These are phyloP conservation scores for Wickerhamiella australiensis DNA, from an alignment of 805 yeast species.

Conservation along the genomic window DNA sequence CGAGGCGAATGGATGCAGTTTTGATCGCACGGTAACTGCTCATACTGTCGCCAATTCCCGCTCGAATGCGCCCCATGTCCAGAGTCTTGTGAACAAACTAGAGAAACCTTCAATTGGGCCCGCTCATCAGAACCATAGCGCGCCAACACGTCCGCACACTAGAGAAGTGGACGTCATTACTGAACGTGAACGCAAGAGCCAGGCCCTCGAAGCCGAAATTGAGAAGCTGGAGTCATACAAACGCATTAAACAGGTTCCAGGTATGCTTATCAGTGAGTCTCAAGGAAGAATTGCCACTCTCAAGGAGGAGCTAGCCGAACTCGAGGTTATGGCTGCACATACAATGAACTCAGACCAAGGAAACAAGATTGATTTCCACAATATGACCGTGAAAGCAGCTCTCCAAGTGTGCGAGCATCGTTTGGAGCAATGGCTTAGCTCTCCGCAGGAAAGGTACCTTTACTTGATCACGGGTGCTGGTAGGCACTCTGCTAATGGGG, in stretches of 20 bases:
- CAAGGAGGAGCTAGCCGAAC: slow-evolving; percentile 4
- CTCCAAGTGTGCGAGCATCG: slow-evolving; percentile 9
- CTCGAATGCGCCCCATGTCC: slow-evolving; percentile 8
- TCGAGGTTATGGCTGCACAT: slow-evolving; percentile 8
- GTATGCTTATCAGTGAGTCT: not conserved
- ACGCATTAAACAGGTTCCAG: not conserved
- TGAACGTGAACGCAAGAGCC: not conserved
- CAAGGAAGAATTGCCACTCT: slow-evolving; percentile 3
- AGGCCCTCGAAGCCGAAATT: not conserved
- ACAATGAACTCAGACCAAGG: not conserved
- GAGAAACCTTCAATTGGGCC: not conserved
- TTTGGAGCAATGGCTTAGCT: slow-evolving; percentile 5
- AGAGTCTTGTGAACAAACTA: not conserved
- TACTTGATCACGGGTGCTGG: slow-evolving; percentile 18
- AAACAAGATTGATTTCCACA: slow-evolving; percentile 11
- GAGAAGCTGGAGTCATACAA: not conserved
- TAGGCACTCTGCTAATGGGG: slow-evolving; percentile 15
- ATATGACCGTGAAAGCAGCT: slow-evolving; percentile 14
- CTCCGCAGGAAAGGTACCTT: not conserved
- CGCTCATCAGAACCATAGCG: not conserved
- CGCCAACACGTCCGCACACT: not conserved
- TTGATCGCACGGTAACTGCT: slow-evolving; percentile 1
- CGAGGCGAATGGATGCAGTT: not conserved
- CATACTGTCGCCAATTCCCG: not conserved
- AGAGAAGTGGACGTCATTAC: not conserved